Conservation (phyloP, 306 rosid genomes). For the Lathyrus oleraceus region DNA sequence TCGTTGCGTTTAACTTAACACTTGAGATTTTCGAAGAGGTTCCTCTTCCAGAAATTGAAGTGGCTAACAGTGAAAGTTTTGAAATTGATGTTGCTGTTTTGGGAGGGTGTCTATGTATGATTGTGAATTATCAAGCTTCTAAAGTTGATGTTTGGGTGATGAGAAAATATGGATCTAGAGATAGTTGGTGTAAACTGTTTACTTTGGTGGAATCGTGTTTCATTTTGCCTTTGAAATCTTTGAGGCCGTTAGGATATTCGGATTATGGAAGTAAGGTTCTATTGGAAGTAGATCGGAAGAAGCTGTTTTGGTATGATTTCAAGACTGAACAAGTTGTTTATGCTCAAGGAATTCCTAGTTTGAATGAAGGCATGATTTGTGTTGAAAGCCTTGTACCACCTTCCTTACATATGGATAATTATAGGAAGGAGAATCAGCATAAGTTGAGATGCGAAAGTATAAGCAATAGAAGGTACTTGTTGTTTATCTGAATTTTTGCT, state of each 20-base stretch:
- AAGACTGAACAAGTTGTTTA: conserved; percentile 6
- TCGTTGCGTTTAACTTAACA: conserved; percentile 49
- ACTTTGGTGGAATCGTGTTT: conserved; percentile 31
- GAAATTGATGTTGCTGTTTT: conserved; percentile 54
- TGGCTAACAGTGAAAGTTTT: background rate
- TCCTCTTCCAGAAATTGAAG: conserved; percentile 55
- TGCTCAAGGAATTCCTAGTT: conserved; percentile 42
- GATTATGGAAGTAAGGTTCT: conserved; percentile 44
- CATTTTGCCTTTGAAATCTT: conserved; percentile 26
- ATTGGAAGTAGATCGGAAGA: conserved; percentile 44
- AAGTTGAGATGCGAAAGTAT: conserved; percentile 23
- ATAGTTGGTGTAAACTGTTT: conserved; percentile 61
- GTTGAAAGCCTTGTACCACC: conserved; percentile 60
- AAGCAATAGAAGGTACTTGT: conserved; percentile 48
- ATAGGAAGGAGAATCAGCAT: conserved; percentile 16
- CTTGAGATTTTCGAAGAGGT: conserved; percentile 47
- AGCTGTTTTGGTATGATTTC: conserved; percentile 60
- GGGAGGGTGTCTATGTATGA: conserved; percentile 48
- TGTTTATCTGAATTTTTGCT: background rate
- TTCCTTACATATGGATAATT: conserved; percentile 8
- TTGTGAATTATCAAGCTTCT: conserved; percentile 34
- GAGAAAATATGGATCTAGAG: conserved; percentile 51
- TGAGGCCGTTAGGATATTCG: conserved; percentile 63
- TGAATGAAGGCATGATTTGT: conserved; percentile 52
- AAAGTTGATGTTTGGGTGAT: conserved; percentile 65